phyloP scores from a whole-genome alignment of 2,329 filamentous ascomycete genomes.

The Neoscytalidium dimidiatum region DNA sequence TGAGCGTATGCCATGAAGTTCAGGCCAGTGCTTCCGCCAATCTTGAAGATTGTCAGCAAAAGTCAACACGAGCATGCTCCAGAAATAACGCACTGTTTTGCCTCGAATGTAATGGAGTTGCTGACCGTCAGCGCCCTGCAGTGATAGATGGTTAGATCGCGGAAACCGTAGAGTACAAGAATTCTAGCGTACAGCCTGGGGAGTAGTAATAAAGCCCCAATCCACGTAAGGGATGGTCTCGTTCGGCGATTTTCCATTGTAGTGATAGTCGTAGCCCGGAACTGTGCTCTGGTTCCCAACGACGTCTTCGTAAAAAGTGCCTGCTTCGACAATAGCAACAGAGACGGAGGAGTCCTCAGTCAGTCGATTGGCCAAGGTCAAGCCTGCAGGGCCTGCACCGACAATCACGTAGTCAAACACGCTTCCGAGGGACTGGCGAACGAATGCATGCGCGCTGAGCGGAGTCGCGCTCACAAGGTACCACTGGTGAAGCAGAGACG shows the following conservation, averaged over 20 bases:
- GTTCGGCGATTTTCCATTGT: constrained; percentile 20
- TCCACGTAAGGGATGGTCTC: constrained; percentile 31
- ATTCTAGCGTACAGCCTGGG: constrained; percentile 22
- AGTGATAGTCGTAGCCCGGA: constrained; percentile 23
- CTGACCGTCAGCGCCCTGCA: constrained; percentile 17
- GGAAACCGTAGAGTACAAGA: background rate
- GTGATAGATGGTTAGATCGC: background rate
- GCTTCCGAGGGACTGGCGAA: no score
- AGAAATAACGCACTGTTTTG: constrained; percentile 21
- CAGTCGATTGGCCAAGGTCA: constrained; percentile 33
- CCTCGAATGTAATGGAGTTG: constrained; percentile 31
- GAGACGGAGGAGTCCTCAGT: constrained; percentile 26
- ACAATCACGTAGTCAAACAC: constrained; percentile 38
- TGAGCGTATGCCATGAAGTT: constrained; percentile 28
- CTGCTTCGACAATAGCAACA: constrained; percentile 38
- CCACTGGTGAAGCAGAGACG: no score
- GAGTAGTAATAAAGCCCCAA: constrained; percentile 28
- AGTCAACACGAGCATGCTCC: no score
- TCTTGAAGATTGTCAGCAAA: no score
- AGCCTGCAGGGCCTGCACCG: constrained; percentile 36
- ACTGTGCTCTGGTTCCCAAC: constrained; percentile 29
- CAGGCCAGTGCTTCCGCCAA: constrained; percentile 22
- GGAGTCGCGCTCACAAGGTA: no score
- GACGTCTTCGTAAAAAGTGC: constrained; percentile 30
- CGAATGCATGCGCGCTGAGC: no score